Evolutionary conservation across 2,329 filamentous ascomycete genomes (phyloP), one percentile per base, ranked within the genome.

Genomic region (Botrytis medusae): DNA sequence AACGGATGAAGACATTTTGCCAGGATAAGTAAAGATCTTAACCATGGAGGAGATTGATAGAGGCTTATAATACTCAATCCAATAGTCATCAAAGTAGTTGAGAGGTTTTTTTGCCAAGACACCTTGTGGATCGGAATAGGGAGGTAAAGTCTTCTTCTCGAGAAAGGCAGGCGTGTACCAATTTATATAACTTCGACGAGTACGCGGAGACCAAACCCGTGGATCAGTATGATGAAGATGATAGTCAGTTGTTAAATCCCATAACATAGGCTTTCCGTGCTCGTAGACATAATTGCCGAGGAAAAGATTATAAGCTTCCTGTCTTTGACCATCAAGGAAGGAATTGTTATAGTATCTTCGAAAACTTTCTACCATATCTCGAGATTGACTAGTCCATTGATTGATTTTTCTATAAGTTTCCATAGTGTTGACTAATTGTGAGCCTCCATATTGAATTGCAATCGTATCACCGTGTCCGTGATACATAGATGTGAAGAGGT

Each of bases 331-430:
- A 82, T 99, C 96, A 14, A 99, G 88, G 81, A 99, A 99, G 0
- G 95, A 97, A 80, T 99, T 99, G 84, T 98, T 97, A 83, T 99
- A 99, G 82, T 98, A 99, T 42, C 96, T 90, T 82, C 98, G 99
- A 85, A 99, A 98, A 81, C 94, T 97, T 83, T 99, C 96, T 34
- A 99, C 95, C 95, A 99, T 98, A 82, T 99, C 96, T 77, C 96
- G 89, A 3, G 95, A 98, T 82, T 97, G 94, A 78, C 94, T 97
- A 37, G 94, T 97, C 96, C 96, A 99, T 81, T 98, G 95, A 77
- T 98, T 98, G 81, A 98, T 97, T 83, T 98, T 98, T 73, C 96
- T 92, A 82, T 99, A 99, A 7, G 96, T 99, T 77, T 97, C 95
- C 95, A 99, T 98, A 0, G 96, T 99, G 81, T 99, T 99, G 78